Base-by-base conservation (phyloP, 2,329 filamentous ascomycete genomes). In the Juglanconis oblonga region DNA sequence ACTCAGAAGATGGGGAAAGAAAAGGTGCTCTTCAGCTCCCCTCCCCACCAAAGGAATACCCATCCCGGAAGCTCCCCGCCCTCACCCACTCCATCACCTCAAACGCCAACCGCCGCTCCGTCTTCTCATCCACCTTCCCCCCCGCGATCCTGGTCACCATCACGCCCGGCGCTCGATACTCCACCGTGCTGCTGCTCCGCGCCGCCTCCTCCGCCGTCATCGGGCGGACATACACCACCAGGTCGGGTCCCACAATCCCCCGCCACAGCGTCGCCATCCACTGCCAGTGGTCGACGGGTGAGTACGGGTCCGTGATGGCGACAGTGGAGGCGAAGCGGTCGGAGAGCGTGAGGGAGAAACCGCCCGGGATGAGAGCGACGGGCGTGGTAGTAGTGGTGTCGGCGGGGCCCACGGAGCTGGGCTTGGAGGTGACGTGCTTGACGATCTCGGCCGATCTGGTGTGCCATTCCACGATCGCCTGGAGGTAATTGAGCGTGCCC, bases 211-310 rank as follows among this genome's bases (percentile, higher is more conserved):
- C 73, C 44, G 74, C 72, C 6, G 58, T 67, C 40, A 50, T 68
- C 67, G 42, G 71, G 67, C 67, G 81, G 17, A 90, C 82, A 68
- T 89, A 91, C 33, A 95, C 79, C 1, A 89, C 89, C 50, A 94
- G 76, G 72, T 98, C 94, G 0, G 94, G 87, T 0, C 90, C 91
- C 1, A 93, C 82, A 57, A 91, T 89, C 9, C 92, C 91, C 9
- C 93, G 87, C 94, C 94, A 98, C 29, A 97, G 83, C 48, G 90
- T 94, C 40, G 94, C 94, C 80, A 95, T 92, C 94, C 94, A 98
- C 73, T 96, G 90, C 92, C 94, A 98, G 76, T 98, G 94, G 68
- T 96, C 92, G n/a, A 90, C 82, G 0, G 90, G 87, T 14, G 86
- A 84, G 72, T 96, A 97, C 6, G 82, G 80, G 70, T 96, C 92